Evolutionary conservation across 768 basidiomycete genomes (phyloP), one percentile per base, ranked within the genome.

Genomic region (Leccinum broughii): DNA sequence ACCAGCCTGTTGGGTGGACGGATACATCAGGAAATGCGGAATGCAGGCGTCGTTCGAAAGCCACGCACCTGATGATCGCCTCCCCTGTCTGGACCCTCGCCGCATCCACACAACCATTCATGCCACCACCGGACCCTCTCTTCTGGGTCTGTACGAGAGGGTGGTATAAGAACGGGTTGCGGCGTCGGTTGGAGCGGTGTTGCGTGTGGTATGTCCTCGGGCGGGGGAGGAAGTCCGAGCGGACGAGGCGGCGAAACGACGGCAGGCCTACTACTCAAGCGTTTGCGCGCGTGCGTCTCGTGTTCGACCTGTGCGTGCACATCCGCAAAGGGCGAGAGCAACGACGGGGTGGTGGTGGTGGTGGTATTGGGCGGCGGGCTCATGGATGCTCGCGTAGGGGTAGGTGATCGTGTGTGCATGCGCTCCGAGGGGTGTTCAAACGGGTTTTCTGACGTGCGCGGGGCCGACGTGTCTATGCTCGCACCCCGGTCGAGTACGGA

Each of bases 21-120:
- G 28, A 30, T 8, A 30, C 49, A 4, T 54, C 22, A 66, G 56
- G n/a, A 13, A 22, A 55, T 9, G 20, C 11, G 11, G 11, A 46
- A 20, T 22, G 5, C 10, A 46, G 44, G 20, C 11, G 20, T 15
- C 4, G n/a, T 37, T 39, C 20, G 20, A 35, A 30, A n/a, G 26
- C 57, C 28, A 70, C 79, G 46, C 68, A 87, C 90, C 82, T 92
- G 90, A 62, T 81, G 72, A 56, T 91, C 86, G 6, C 88, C 89
- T 49, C 85, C 88, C 15, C 89, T 80, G 71, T 89, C 86, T 3
- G 83, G 76, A n/a, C 87, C 86, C 69, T 91, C 90, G 17, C 85
- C 78, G 64, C 89, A 90, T 13, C 90, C 90, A 71, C 90, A 92
- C 62, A 92, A 71, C 89, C 90, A 91, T 34, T 92, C 90, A 69